Evolutionary conservation across 108 stramenopile species (phyloP).

Genomic region (Cyclotella kingstonii): DNA sequence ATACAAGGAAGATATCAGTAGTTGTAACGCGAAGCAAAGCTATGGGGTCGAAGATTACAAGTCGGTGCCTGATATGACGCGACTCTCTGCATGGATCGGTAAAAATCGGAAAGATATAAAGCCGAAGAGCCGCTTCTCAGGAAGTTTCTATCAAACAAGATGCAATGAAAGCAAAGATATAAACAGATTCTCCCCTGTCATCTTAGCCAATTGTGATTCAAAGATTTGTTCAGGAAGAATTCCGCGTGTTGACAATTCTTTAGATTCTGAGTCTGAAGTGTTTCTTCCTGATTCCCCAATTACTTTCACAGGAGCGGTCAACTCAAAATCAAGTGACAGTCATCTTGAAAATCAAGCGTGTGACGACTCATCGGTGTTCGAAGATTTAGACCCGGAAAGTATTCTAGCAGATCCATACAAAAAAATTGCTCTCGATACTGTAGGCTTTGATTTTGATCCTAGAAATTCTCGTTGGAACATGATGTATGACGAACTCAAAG

Average conservation of each 20-base stretch:
- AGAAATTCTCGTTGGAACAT: slow-evolving; percentile 47
- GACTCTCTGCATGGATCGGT: slow-evolving; percentile 34
- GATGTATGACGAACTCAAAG: slow-evolving; percentile 32
- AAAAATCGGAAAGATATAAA: neutral
- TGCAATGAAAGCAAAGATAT: slow-evolving; percentile 31
- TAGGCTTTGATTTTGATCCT: slow-evolving; percentile 48
- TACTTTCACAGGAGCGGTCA: no score
- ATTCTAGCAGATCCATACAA: slow-evolving; percentile 47
- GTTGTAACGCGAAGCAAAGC: slow-evolving; percentile 42
- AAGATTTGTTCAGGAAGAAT: no score
- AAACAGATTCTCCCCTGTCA: neutral
- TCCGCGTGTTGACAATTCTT: no score
- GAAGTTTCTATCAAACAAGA: no score
- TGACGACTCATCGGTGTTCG: slow-evolving; percentile 19
- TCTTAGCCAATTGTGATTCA: neutral
- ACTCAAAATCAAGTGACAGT: no score
- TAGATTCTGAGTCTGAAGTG: neutral
- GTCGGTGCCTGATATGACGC: slow-evolving; percentile 20
- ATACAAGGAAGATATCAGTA: slow-evolving; percentile 47
- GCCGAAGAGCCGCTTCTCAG: no score
- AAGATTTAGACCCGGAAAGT: slow-evolving; percentile 28
- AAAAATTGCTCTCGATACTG: slow-evolving; percentile 32
- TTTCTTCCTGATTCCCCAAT: no score
- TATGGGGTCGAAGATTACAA: slow-evolving; percentile 22
- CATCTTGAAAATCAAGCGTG: neutral